Evolutionary conservation across 2,329 filamentous ascomycete genomes (phyloP).

Genomic region (Lecanoromycetidae sp.): DNA sequence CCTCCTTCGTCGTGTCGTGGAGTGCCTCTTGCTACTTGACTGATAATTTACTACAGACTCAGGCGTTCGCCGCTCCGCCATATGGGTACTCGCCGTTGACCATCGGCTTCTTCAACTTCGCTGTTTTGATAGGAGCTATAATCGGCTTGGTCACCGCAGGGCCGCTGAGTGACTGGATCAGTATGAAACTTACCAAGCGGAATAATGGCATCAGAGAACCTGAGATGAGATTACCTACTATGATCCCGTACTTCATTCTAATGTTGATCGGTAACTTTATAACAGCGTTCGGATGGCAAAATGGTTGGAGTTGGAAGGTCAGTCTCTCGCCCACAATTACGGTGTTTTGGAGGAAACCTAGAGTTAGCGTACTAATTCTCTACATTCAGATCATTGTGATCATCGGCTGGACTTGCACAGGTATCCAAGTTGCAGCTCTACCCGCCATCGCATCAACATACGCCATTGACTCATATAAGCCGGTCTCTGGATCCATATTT

Average conservation of each 20-base stretch:
- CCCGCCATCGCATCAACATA: slow-evolving; percentile 43
- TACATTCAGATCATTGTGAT: slow-evolving; percentile 36
- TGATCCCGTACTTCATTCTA: slow-evolving; percentile 46
- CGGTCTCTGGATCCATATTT: slow-evolving; percentile 47
- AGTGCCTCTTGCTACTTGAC: slow-evolving; percentile 45
- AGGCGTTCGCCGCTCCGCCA: slow-evolving; percentile 43
- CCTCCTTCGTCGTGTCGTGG: slow-evolving; percentile 51
- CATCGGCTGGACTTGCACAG: slow-evolving; percentile 45
- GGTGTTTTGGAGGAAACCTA: background rate
- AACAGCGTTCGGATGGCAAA: slow-evolving; percentile 42
- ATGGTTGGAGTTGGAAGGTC: slow-evolving; percentile 42
- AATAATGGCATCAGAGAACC: slow-evolving; percentile 47
- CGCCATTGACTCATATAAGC: slow-evolving; percentile 50
- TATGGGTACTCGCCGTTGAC: slow-evolving; percentile 41
- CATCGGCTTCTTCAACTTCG: slow-evolving; percentile 48
- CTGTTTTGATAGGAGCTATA: slow-evolving; percentile 41
- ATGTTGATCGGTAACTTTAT: slow-evolving; percentile 48
- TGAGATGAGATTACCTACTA: slow-evolving; percentile 45
- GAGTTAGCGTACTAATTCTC: background rate
- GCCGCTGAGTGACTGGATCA: slow-evolving; percentile 46
- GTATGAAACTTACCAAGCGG: slow-evolving; percentile 38
- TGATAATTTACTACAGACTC: slow-evolving; percentile 48
- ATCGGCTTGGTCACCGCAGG: slow-evolving; percentile 46
- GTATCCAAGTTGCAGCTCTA: slow-evolving; percentile 47
- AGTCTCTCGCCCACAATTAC: slow-evolving; percentile 17